A percentile compares a stretch with the other conserved stretches of the same genome.
These are phyloP conservation scores for Hypericum perforatum DNA, from an alignment of 345 rosid species.

Conservation along the genomic window DNA sequence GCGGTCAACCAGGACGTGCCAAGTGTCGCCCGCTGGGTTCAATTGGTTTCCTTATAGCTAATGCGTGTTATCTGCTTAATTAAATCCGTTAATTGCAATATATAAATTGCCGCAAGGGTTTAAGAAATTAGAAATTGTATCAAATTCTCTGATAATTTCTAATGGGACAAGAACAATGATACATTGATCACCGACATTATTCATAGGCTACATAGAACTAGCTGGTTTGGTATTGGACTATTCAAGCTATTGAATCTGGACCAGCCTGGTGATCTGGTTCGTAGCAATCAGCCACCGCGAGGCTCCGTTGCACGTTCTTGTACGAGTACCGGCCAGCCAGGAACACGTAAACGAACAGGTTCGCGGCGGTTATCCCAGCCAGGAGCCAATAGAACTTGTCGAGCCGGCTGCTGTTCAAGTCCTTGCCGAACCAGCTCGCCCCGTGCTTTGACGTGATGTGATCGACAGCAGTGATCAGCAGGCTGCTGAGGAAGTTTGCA, in stretches of 20 bases:
- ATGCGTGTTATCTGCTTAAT: too few species aligned
- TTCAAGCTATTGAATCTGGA: slow-evolving; percentile 15
- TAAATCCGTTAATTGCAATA: too few species aligned
- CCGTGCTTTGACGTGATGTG: slow-evolving; percentile 14
- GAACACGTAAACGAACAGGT: not conserved
- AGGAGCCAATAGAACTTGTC: slow-evolving; percentile 3
- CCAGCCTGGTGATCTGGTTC: slow-evolving; percentile 21
- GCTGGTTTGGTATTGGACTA: not conserved
- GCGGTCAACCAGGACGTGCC: slow-evolving; percentile 86
- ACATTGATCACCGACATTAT: slow-evolving; percentile 5
- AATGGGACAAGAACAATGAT: too few species aligned
- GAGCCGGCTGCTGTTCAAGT: slow-evolving; percentile 1
- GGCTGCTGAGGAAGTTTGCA: slow-evolving; percentile 60
- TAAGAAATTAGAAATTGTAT: too few species aligned
- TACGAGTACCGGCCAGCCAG: slow-evolving; percentile 2
- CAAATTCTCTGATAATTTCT: too few species aligned
- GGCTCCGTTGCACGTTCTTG: slow-evolving; percentile 7
- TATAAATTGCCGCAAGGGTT: too few species aligned
- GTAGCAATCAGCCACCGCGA: slow-evolving; percentile 54
- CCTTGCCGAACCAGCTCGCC: slow-evolving; percentile 19
- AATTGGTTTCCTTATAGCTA: slow-evolving; percentile 25
- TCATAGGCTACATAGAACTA: not conserved
- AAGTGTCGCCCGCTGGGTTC: slow-evolving; percentile 81
- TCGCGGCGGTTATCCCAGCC: not conserved
- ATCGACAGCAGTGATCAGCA: slow-evolving; percentile 41